Conservation (phyloP, 108 stramenopile genomes). For the Skeletonema marinoi region DNA sequence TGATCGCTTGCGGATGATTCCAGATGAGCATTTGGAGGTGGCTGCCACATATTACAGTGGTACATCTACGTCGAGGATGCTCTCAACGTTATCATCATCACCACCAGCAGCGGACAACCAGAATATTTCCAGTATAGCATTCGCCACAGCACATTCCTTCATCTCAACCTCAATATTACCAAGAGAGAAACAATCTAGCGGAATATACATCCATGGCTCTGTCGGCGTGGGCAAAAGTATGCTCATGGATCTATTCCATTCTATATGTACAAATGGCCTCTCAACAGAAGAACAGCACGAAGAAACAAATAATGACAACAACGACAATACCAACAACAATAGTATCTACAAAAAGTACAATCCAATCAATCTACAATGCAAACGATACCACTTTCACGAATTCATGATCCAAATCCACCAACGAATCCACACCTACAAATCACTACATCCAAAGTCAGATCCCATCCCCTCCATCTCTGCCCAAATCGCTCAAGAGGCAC, state of each 20-base stretch:
- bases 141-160: neutral
- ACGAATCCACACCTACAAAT: slow-evolving; percentile 27
- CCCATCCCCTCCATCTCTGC: slow-evolving; percentile 20
- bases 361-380: neutral
- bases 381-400: slow-evolving; percentile 50
- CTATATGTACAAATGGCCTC: slow-evolving; percentile 4
- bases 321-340: neutral
- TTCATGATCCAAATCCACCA: slow-evolving; percentile 58
- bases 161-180: neutral
- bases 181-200: neutral
- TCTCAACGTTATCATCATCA: neutral
- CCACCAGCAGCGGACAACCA: neutral
- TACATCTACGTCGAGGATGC: neutral
- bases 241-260: slow-evolving; percentile 14
- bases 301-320: neutral
- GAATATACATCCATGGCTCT: slow-evolving; percentile 22
- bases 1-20: neutral
- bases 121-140: neutral
- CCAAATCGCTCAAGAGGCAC: slow-evolving; percentile 23
- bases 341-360: neutral
- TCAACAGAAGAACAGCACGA: neutral
- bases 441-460: slow-evolving; percentile 10
- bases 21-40: neutral
- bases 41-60: neutral
- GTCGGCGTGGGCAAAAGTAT: slow-evolving; percentile 21